Base-by-base conservation (phyloP, 2,329 filamentous ascomycete genomes). In the Spiromastix sp. region DNA sequence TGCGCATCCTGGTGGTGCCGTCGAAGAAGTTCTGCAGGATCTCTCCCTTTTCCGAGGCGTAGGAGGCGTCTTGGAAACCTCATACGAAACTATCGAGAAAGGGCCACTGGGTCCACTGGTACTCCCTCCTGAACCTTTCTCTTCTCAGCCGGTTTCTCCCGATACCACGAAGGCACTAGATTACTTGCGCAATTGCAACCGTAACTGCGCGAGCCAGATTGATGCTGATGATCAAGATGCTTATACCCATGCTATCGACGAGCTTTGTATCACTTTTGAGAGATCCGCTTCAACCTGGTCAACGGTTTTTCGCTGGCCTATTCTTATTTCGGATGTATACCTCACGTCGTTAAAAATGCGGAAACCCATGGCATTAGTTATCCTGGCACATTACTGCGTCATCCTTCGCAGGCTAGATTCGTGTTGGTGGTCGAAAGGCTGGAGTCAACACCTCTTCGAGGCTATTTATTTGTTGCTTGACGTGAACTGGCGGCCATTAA, bases 361-460 rank as follows among this genome's bases (percentile, higher is more conserved):
- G 38, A 67, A 72, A 9, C 77, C 77, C 1, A 71, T 77, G 9
- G 74, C 77, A 2, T 62, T 81, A 18, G 69, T 71, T 20, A 74
- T 80, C 22, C 65, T 81, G 2, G 77, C 76, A 5, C 77, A 73
- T 51, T 81, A 79, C 52, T 80, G 80, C 47, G 77, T 74, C 18
- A 59, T 80, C 28, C 61, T 81, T 26, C 74, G 74, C 45, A 67
- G 67, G 21, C 64, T 78, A 42, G 72, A 79, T 44, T 55, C 63
- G 12, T 62, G 77, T 15, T 83, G 79, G 79, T 83, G 79, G 78
- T 56, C 81, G 3, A 65, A 74, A 30, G 77, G 77, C 18, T 76
- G 80, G 43, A 70, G 77, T 13, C 70, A 73, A n/a, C 70, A 75
- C 40, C 77, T 82, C 48, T 74, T 82, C 17, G 70, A 77, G 51